Evolutionary conservation across 371 early-diverging fungal species (phyloP), one percentile per base, ranked within the genome.

Genomic region (Haplosporangium sp.): DNA sequence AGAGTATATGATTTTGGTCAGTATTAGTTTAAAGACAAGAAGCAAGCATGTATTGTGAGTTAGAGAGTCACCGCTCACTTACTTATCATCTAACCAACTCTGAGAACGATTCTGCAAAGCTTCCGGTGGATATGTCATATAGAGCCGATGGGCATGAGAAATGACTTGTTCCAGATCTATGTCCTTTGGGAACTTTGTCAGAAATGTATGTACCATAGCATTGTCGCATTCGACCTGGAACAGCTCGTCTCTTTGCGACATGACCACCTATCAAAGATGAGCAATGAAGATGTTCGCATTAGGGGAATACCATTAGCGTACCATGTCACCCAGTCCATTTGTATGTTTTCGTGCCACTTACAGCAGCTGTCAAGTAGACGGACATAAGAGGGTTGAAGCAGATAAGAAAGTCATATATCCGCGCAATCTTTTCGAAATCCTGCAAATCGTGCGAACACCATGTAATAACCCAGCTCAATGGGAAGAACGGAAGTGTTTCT

Each of bases 401-500:
- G 1, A 96, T 61, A 18, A 95, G 89, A 40, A 94, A 81, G 71
- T 96, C 95, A 76, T 90, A 94, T 11, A 96, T 67, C 23, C 95
- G 86, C 41, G 88, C 73, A 13, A 92, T 83, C 18, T 82, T 81
- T 14, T 65, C 74, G 29, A 92, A 80, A 69, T 85, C 85, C 38
- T 81, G 69, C 6, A 95, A 54, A 63, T 95, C 91, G 74, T 96
- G 96, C 37, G 92, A 89, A 74, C 89, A 93, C 96, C 96, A 96
- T 14, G 95, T 93, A 52, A 95, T 84, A 10, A 95, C 87, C 95
- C 95, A 95, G 62, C 91, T 90, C 41, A 95, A 82, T 43, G 88
- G 87, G 69, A 93, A 96, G 71, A 90, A 93, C 2, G 95, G 94
- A n/a, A 90, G 84, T 7, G 92, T 87, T 20, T 85, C 84, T 10